Evolutionary conservation across 208 protist genomes (phyloP).

Genomic region (Trichomonas vaginalis): DNA sequence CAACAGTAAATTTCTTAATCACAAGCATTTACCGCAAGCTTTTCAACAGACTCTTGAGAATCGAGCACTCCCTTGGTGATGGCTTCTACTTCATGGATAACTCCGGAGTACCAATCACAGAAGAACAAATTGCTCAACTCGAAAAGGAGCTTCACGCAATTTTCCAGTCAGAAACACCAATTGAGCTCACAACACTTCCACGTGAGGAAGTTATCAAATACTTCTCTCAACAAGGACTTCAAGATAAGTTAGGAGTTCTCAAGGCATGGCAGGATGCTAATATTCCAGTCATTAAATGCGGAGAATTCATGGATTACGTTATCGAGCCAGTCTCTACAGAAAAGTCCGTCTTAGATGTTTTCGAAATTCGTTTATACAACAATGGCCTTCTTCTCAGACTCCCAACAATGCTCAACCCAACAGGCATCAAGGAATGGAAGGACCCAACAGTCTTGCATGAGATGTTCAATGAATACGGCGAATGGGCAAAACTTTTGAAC

Average conservation of each 20-base stretch:
- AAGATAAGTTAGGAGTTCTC: neutral
- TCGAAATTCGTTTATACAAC: neutral
- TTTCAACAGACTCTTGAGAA: neutral
- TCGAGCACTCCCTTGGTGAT: constrained; percentile 7
- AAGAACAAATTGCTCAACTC: neutral
- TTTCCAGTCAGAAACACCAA: neutral
- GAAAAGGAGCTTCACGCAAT: neutral
- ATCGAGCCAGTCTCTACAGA: neutral
- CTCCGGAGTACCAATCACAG: neutral
- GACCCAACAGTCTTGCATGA: neutral
- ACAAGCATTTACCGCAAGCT: neutral
- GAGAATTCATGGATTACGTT: neutral
- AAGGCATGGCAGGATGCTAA: neutral
- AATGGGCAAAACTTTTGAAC: neutral
- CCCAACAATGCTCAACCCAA: constrained; percentile 5
- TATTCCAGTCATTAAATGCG: neutral
- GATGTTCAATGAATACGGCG: neutral
- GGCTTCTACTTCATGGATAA: neutral
- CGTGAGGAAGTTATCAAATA: neutral
- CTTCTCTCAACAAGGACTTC: neutral
- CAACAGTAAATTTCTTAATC: neutral
- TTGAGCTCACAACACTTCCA: neutral
- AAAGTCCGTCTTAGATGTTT: neutral
- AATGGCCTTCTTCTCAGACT: neutral
- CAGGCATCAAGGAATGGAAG: neutral